phyloP scores from a whole-genome alignment of 2,329 filamentous ascomycete species.

The Diaporthe citrichinensis region DNA sequence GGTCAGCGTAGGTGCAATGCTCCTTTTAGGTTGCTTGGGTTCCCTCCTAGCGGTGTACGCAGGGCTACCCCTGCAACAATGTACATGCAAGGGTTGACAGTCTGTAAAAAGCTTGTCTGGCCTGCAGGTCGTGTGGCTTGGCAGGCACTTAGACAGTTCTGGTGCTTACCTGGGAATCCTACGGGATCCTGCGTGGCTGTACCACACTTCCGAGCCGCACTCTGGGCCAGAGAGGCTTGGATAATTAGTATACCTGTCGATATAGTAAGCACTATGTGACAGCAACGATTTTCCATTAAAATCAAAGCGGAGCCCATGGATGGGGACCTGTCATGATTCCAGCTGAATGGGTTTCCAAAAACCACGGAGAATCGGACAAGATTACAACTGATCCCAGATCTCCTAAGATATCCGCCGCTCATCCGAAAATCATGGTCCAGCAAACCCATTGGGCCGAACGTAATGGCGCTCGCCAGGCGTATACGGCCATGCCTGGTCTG shows the following conservation, averaged over 20 bases:
- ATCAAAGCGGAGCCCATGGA: background rate
- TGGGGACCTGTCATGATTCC: background rate
- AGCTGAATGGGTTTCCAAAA: background rate
- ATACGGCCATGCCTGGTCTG: background rate
- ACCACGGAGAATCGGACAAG: too few relatives aligned
- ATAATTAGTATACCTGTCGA: background rate
- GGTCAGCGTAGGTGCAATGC: too few relatives aligned
- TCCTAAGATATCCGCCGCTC: background rate
- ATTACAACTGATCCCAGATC: background rate
- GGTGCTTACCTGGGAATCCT: background rate
- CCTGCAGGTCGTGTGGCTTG: background rate
- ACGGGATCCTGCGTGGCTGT: background rate
- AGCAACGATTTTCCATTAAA: background rate
- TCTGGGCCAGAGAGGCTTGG: background rate
- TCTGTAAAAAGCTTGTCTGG: background rate
- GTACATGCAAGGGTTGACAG: background rate
- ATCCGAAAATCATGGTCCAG: background rate
- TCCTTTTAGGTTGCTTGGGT: too few relatives aligned
- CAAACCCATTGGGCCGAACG: slow-evolving; percentile 6
- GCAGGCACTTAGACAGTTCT: background rate
- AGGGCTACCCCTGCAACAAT: background rate
- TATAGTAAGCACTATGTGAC: background rate
- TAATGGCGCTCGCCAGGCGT: background rate
- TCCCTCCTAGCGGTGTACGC: too few relatives aligned
- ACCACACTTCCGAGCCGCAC: background rate